A percentile compares a stretch with the other conserved stretches of the same genome.
Conservation (phyloP, 371 early-diverging fungal genomes). For the Chytridium lagenaria region DNA sequence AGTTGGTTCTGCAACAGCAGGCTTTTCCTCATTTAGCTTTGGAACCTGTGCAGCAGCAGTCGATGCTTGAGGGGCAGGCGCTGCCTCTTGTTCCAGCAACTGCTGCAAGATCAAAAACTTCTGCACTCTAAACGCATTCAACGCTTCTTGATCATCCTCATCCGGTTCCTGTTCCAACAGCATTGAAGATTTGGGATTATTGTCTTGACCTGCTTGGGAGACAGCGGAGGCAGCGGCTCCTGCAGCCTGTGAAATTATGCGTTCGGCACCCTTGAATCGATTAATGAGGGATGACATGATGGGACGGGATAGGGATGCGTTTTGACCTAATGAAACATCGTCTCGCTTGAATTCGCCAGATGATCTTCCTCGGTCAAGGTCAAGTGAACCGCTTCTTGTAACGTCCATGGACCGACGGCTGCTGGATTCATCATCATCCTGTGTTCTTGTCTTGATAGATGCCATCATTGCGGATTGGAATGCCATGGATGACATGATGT, state of each 20-base stretch:
- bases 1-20: not conserved
- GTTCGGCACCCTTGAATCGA: not conserved
- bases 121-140: conserved; percentile 21
- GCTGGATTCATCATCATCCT: not conserved
- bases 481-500: not conserved
- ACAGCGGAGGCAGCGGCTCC: no score
- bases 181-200: not conserved
- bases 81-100: conserved; percentile 8
- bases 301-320: not conserved
- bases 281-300: conserved; percentile 6
- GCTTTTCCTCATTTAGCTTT: not conserved
- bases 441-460: not conserved
- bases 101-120: conserved; percentile 21
- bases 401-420: conserved; percentile 1
- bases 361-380: not conserved
- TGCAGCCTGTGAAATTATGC: not conserved
- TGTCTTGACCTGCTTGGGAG: not conserved
- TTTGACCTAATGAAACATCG: not conserved
- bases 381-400: not conserved
- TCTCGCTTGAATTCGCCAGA: not conserved
- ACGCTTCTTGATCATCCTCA: conserved; percentile 19
- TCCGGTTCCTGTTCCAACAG: conserved; percentile 7
- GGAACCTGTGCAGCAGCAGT: not conserved
- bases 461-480: not conserved
- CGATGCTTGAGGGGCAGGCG: not conserved